phyloP scores from a whole-genome alignment of 2,329 filamentous ascomycete species.

The Dryadomyces quercus-mongolicae region DNA sequence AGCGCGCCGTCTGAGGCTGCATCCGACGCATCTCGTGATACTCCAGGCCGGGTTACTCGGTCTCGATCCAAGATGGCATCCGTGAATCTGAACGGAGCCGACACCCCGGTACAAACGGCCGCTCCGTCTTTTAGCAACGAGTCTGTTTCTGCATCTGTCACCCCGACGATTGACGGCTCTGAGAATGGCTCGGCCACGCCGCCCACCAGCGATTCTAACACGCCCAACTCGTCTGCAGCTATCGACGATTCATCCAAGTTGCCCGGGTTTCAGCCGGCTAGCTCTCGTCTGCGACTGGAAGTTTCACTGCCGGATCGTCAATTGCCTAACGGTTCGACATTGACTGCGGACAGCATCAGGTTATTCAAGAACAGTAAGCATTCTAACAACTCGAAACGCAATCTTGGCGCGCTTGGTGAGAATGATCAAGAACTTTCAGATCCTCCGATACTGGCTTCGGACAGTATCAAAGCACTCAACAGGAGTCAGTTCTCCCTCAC shows the following conservation, averaged over 20 bases:
- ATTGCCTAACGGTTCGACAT: conserved; percentile 6
- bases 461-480: conserved; percentile 31
- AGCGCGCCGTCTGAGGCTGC: not conserved
- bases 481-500: conserved; percentile 37
- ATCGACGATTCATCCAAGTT: conserved; percentile 9
- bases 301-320: conserved; percentile 19
- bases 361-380: conserved; percentile 34
- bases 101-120: conserved; percentile 7
- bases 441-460: conserved; percentile 24
- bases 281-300: conserved; percentile 20
- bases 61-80: not conserved
- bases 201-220: conserved; percentile 28
- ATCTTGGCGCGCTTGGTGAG: conserved; percentile 31
- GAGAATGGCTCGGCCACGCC: conserved; percentile 25
- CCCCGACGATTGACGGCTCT: conserved; percentile 16
- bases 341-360: not conserved
- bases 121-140: conserved; percentile 16
- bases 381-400: conserved; percentile 31
- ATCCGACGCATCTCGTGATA: not conserved
- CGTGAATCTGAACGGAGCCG: conserved; percentile 5
- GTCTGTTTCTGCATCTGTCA: conserved; percentile 24
- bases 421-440: conserved; percentile 19
- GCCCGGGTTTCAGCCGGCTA: conserved; percentile 8
- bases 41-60: conserved; percentile 2
- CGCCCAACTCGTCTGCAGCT: conserved; percentile 20